A percentile compares a stretch with the other conserved stretches of the same genome.
Conservation (phyloP, 495 filamentous ascomycete species). For the Penicillium robsamsonii region DNA sequence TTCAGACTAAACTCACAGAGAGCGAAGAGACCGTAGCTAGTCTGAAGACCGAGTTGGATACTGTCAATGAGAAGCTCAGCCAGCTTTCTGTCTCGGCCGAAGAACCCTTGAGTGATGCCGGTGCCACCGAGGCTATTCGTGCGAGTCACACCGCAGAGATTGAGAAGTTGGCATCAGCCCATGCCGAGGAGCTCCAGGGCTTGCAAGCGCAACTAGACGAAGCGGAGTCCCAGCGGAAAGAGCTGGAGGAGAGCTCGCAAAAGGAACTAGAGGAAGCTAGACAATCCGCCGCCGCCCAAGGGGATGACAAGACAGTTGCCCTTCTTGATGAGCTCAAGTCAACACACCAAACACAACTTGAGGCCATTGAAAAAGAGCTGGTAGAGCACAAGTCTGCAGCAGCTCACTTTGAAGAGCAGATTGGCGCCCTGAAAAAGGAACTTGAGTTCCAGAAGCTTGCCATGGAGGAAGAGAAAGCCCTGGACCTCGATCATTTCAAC, state of each 20-base stretch:
- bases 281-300: conserved; percentile 34
- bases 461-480: conserved; percentile 41
- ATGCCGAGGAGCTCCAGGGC: conserved; percentile 39
- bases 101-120: conserved; percentile 23
- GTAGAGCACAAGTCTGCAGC: conserved; percentile 37
- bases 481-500: conserved; percentile 36
- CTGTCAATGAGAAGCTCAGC: conserved; percentile 40
- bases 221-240: conserved; percentile 40
- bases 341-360: conserved; percentile 39
- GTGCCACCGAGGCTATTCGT: conserved; percentile 29
- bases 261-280: conserved; percentile 44
- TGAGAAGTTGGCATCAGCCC: conserved; percentile 34
- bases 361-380: conserved; percentile 39
- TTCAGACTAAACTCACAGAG: conserved; percentile 43
- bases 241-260: conserved; percentile 40
- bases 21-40: conserved; percentile 42
- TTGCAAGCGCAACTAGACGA: conserved; percentile 40
- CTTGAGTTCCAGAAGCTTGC: conserved; percentile 35
- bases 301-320: conserved; percentile 35
- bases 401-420: conserved; percentile 38
- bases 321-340: conserved; percentile 42
- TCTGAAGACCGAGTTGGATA: conserved; percentile 41
- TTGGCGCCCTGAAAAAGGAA: conserved; percentile 40
- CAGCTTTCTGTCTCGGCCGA: conserved; percentile 35
- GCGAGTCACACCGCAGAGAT: conserved; percentile 42